Evolutionary conservation across 2,329 filamentous ascomycete genomes (phyloP), one percentile per base, ranked within the genome.

Genomic region (Aspergillus pseudoglaucus): DNA sequence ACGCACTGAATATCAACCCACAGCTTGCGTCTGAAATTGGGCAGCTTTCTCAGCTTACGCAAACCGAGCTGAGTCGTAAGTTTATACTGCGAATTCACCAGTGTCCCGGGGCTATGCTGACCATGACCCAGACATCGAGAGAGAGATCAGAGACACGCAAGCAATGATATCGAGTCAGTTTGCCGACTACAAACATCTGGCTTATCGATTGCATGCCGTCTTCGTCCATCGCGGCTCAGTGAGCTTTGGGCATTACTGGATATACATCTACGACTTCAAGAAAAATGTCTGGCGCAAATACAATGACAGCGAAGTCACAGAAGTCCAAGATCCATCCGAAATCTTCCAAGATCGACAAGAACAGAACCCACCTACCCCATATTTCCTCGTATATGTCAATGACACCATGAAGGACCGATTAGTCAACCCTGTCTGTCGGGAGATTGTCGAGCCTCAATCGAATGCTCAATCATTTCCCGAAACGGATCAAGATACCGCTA

Each of bases 191-290:
- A 77, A 78, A 39, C 73, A 81, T 22, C 74, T 88, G 42, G 80
- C 84, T 9, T 98, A 97, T 65, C 82, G 82, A 12, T 79, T 98
- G 4, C 90, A 96, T 57, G 88, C 91, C 0, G 87, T 96, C 27
- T 95, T 98, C 61, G 91, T 95, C 59, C 93, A 98, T 65, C 84
- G 86, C 17, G 78, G 78, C 25, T 71, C 69, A 23, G 77, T 84
- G 37, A 79, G 76, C 40, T 84, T 84, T 41, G 93, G 93, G 0
- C 93, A 98, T 67, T 98, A 97, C 71, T 96, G 89, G 85, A 89
- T 96, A 40, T 96, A 90, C 79, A 94, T 98, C 54, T 87, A 84
- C 61, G 93, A 97, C 70, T 95, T 95, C 66, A 80, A 84, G 54
- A 80, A 82, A 42, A 72, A 83, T 32, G 75, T 90, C 17, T 98